Evolutionary conservation across 257 asterid species (phyloP), one percentile per base, ranked within the genome.

Genomic region (Capsicum pubescens): DNA sequence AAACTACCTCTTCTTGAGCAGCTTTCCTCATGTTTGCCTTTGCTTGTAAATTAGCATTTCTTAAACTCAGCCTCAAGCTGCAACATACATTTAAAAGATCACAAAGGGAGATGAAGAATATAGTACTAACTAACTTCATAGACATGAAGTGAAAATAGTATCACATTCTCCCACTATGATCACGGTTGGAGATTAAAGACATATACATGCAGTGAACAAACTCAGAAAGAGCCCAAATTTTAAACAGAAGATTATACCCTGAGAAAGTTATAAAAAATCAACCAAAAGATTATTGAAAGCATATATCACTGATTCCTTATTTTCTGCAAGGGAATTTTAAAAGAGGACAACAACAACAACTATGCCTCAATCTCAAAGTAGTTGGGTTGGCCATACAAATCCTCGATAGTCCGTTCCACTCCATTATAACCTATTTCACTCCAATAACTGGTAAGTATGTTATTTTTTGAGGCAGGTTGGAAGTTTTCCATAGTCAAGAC

Each of bases 1-100:
- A 11, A 68, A 60, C 83, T 91, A 94, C 98, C 98, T 94, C 98
- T 85, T 91, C 89, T 88, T 92, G 94, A 76, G 97, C 97, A 87
- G 97, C 87, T 90, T 91, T 92, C 90, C 87, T 93, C 92, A 92
- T 87, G 84, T 96, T 96, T 57, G 84, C 92, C 92, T 94, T 96
- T 14, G 99, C 98, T 94, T 92, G 95, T 88, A 96, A 84, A 90
- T 94, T 94, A 35, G 98, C 97, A 35, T 90, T 90, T 90, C 99
- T 92, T 84, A 94, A 85, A 85, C 91, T 91, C 85, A 66, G 26
- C 85, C 97, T 84, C 95, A 91, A 86, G 86, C 99, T 96, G 82
- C 83, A 87, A 19, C 17, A 79, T 78, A 63, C 50, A 83, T 83
- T 16, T 32, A 63, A 61, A 16, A 54, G 6, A 48, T 54, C 54